Base-by-base conservation (phyloP, 1,284 basidiomycete genomes). In the Moesziomyces parantarcticus region DNA sequence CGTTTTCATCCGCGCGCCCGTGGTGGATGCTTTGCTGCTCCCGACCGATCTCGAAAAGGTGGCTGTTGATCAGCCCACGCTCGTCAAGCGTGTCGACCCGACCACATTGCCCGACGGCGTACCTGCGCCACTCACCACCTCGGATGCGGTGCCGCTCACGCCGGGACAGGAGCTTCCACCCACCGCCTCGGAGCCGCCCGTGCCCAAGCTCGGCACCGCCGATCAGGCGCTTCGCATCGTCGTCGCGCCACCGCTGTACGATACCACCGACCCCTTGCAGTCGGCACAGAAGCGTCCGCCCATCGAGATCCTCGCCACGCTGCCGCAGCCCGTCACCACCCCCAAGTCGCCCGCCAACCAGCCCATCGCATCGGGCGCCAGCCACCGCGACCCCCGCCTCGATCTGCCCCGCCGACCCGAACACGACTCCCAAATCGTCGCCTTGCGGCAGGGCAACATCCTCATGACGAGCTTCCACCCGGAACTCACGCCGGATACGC, bases 1-100 rank as follows among this genome's bases (percentile, higher is more conserved):
- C 0, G 88, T 97, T 45, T 99, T 99, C 85, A 99, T 99, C 77
- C 92, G 96, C 42, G 96, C 96, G 39, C 96, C 96, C 1, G 91
- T 92, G 76, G 62, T 83, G 16, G 80, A 83, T 29, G 49, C 66
- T 9, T 53, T 83, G 11, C 50, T 83, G 22, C 50, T 65, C 6
- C 56, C 71, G 5, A 32, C 29, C 29, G 71, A 74, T 52, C 49
- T 74, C 3, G 61, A 61, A 41, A 60, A 65, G 55, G 71, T 74
- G 8, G 58, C 34, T 5, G 71, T 74, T 13, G 71, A 74, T 39
- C 39, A 68, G 39, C 64, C 70, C 14, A 74, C 70, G 18, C 32
- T 68, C 26, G 58, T 68, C 50, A 65, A 64, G 42, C 41, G 68
- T 7, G 58, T 70, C 3, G 62, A 69, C 20, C 51, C 62, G 1